Percentiles rank a stretch among this genome's conserved stretches.
These are phyloP conservation scores for Podila epigama DNA, from an alignment of 192 early-diverging fungal species.

Conservation along the genomic window DNA sequence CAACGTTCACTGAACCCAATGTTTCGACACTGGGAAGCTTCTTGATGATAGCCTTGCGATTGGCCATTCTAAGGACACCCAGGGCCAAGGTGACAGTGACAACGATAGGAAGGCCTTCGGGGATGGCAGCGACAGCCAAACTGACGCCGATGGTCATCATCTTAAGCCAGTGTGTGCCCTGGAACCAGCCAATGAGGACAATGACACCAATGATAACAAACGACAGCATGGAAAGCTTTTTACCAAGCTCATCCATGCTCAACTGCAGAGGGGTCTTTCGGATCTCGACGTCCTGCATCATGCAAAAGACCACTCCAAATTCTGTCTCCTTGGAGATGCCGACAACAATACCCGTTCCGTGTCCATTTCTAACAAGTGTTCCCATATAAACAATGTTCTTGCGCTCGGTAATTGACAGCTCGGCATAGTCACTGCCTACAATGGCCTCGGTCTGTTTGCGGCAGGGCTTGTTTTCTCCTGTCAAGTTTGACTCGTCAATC, in stretches of 20 bases:
- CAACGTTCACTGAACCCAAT: conserved; percentile 91
- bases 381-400: conserved; percentile 97
- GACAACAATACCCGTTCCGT: conserved; percentile 90
- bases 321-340: conserved; percentile 90
- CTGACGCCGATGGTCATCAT: conserved; percentile 97
- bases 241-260: conserved; percentile 95
- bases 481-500: conserved; percentile 91
- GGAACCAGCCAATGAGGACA: conserved; percentile 85
- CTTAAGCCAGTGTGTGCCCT: conserved; percentile 89
- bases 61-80: conserved; percentile 93
- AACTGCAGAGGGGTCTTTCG: conserved; percentile 91
- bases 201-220: conserved; percentile 88
- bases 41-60: conserved; percentile 91
- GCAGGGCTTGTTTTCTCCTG: conserved; percentile 85
- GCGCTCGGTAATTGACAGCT: conserved; percentile 73
- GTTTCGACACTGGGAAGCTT: conserved; percentile 95
- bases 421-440: conserved; percentile 44
- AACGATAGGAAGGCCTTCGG: conserved; percentile 96
- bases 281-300: conserved; percentile 94
- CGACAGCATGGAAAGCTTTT: conserved; percentile 83
- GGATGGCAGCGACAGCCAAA: conserved; percentile 98
- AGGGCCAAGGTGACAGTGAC: conserved; percentile 96
- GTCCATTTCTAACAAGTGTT: conserved; percentile 86
- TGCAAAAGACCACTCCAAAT: conserved; percentile 91
- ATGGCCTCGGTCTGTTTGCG: conserved; percentile 70